Evolutionary conservation across 768 basidiomycete species (phyloP), one percentile per base, ranked within the genome.

Genomic region (Russula foetens): DNA sequence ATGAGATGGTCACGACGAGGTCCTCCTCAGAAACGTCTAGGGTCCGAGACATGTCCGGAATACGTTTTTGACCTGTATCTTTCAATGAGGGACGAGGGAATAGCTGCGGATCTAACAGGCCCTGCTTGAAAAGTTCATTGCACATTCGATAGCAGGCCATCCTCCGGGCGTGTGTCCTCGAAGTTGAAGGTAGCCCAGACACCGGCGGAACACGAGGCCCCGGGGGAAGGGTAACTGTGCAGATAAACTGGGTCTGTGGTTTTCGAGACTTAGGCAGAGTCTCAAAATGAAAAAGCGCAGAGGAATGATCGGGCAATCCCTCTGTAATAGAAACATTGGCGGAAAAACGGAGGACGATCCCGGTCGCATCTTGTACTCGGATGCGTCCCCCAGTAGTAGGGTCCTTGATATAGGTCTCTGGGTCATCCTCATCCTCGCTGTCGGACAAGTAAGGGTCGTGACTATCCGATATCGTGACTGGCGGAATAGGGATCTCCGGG

Each of bases 371-470:
- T 51, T 77, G 73, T n/a, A 74, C 72, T 66, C 79, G 79, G 53
- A 92, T 77, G 49, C 78, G 77, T 23, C 81, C 79, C 48, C 84
- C 77, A 12, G 86, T 84, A 2, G 79, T 77, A 1, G 90, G 81
- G 67, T 91, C 87, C 62, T 77, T 71, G 47, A 91, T 76, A 62
- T 64, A 81, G 21, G 70, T 63, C 47, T 67, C 70, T 8, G 69
- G 65, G 2, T 73, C 71, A 17, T 76, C 77, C 41, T 83, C 79
- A 31, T 78, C 79, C 15, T 80, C 81, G 50, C 73, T 77, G 57
- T 82, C 81, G 0, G 78, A 79, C 44, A 75, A 72, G 62, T 77
- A 80, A n/a, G 78, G 69, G 59, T 79, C 69, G 29, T 67, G 68
- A 46, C 71, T 72, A 53, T 79, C 75, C 23, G 65, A 69, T 15